These are phyloP conservation scores for Thalassiosira oceanica DNA, from an alignment of 352 stramenopile species.

Conservation along the genomic window DNA sequence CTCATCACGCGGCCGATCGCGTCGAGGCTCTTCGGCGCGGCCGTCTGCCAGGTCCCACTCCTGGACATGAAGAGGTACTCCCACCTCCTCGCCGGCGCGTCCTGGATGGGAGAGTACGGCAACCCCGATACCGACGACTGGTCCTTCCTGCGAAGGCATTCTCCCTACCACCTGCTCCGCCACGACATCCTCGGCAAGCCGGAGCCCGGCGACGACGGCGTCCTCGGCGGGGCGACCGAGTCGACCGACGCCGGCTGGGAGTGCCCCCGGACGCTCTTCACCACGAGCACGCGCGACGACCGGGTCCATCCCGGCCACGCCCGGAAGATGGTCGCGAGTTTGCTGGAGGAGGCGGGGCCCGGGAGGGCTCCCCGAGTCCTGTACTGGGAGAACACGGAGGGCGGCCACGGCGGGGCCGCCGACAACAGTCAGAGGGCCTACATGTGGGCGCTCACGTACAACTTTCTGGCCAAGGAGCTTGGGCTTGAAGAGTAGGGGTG, in stretches of 20 bases:
- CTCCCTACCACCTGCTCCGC: conserved; percentile 56
- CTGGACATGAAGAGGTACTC: conserved; percentile 93
- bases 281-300: conserved; percentile 66
- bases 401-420: conserved; percentile 64
- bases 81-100: conserved; percentile 87
- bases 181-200: conserved; percentile 38
- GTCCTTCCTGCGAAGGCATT: conserved; percentile 48
- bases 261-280: conserved; percentile 59
- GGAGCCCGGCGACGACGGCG: conserved; percentile 6
- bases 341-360: conserved; percentile 50
- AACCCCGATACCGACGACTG: conserved; percentile 58
- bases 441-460: conserved; percentile 61
- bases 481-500: conserved; percentile 16
- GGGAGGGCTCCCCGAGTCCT: conserved; percentile 36
- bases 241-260: conserved; percentile 25
- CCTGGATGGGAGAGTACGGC: conserved; percentile 74
- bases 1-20: conserved; percentile 79
- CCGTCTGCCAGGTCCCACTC: conserved; percentile 86
- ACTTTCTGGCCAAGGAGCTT: conserved; percentile 51
- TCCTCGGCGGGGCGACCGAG: conserved; percentile 9
- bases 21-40: conserved; percentile 85
- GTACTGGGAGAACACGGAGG: conserved; percentile 74
- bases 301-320: conserved; percentile 69
- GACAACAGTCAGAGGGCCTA: conserved; percentile 55
- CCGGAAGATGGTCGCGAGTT: conserved; percentile 59